Evolutionary conservation across 1,139 yeast species (phyloP), one percentile per base, ranked within the genome.

Genomic region (Suhomyces guaymorum): DNA sequence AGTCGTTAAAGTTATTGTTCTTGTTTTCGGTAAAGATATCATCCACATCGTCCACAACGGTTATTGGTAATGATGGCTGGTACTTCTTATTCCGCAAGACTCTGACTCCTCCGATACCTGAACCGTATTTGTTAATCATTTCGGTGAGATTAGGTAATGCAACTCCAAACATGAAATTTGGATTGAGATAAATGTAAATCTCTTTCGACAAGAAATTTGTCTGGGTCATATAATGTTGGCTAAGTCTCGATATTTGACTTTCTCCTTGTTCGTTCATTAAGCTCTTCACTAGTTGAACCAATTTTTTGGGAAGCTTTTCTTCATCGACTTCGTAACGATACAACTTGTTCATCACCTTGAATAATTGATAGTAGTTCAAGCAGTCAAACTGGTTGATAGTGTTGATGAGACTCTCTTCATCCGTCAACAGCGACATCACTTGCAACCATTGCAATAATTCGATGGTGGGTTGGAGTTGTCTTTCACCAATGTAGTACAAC

Each of bases 381-480:
- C 70, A 66, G 28, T 69, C 82, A 55, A 73, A 78, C 57, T 72
- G 78, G 43, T 63, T 74, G 40, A 77, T 68, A 34, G 83, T 82
- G 51, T 67, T 75, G 45, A 64, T 75, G 56, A 81, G 73, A 48
- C 67, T 75, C 51, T 69, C 82, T 35, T 76, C 80, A 42, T 74
- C 75, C 13, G 60, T 61, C 28, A 82, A 56, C 23, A 77, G 71
- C 0, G 96, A 79, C 61, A 89, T 78, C 33, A 92, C 84, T 56
- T 92, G 97, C 33, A 90, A 63, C 89, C 96, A 90, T 57, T 92
- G 97, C 40, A 92, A 63, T 21, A 92, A 60, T 55, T 90, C 94
- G 37, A 84, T 77, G 1, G 87, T 68, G 1, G 96, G 90, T 39
- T 76, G 77, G 38, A 89, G 67, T 44, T 86, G 89, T 18, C 64